Percentiles rank a stretch among this genome's conserved stretches.
phyloP scores from a whole-genome alignment of 805 yeast genomes.

The Vanderwaltozyma tropicalis region DNA sequence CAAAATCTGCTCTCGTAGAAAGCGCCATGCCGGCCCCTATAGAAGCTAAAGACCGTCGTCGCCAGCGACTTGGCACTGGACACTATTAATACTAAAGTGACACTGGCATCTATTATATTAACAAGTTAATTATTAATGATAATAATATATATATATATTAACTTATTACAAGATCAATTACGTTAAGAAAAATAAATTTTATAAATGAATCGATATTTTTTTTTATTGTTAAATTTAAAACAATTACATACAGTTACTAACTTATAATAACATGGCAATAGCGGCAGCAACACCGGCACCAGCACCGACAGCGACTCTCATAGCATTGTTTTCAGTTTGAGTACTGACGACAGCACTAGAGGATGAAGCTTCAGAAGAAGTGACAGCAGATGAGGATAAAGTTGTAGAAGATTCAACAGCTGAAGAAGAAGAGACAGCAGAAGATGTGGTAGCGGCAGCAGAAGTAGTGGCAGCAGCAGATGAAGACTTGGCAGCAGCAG shows the following conservation, averaged over 20 bases:
- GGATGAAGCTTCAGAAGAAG: conserved; percentile 1
- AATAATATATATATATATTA: too few relatives aligned
- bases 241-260: background rate
- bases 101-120: too few relatives aligned
- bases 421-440: conserved; percentile 2
- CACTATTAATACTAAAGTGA: too few relatives aligned
- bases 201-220: too few relatives aligned
- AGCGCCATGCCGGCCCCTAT: too few relatives aligned
- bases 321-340: conserved; percentile 6
- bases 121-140: too few relatives aligned
- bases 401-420: background rate
- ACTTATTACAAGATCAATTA: too few relatives aligned
- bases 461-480: conserved; percentile 3
- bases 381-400: background rate
- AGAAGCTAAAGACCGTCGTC: too few relatives aligned
- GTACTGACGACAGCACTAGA: background rate
- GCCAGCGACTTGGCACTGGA: too few relatives aligned
- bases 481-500: conserved; percentile 1
- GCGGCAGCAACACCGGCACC: conserved; percentile 6
- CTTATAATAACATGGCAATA: conserved; percentile 5
- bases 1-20: too few relatives aligned
- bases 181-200: too few relatives aligned
- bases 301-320: conserved; percentile 2
- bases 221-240: too few relatives aligned
- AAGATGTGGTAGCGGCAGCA: background rate